Conservation (phyloP, 768 basidiomycete genomes). For the Lentinula aciculospora region DNA sequence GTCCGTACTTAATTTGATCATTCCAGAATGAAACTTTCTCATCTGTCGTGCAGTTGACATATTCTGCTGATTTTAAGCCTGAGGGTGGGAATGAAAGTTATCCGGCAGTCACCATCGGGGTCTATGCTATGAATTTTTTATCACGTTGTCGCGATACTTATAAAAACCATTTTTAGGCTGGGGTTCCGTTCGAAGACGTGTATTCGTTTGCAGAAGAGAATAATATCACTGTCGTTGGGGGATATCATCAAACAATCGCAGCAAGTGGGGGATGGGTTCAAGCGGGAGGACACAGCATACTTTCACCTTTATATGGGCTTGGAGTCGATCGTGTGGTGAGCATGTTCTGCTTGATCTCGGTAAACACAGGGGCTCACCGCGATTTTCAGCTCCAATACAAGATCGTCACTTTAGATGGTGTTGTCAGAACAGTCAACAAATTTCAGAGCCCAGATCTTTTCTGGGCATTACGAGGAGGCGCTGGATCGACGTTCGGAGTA, state of each 20-base stretch:
- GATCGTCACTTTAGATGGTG: constrained; percentile 30
- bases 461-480: constrained; percentile 27
- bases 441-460: constrained; percentile 28
- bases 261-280: constrained; percentile 26
- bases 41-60: constrained; percentile 13
- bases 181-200: constrained; percentile 21
- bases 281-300: constrained; percentile 20
- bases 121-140: constrained; percentile 6
- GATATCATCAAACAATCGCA: constrained; percentile 24
- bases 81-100: constrained; percentile 11
- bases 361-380: not conserved
- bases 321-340: constrained; percentile 21
- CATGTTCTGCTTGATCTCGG: not conserved
- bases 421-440: constrained; percentile 22
- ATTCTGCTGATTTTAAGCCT: constrained; percentile 15
- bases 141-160: not conserved
- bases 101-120: constrained; percentile 23
- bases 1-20: constrained; percentile 2
- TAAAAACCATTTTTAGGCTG: constrained; percentile 19
- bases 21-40: not conserved
- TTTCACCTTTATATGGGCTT: constrained; percentile 17
- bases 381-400: constrained; percentile 20
- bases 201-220: constrained; percentile 28
- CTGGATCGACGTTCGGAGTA: constrained; percentile 31
- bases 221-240: constrained; percentile 29